Base-by-base conservation (phyloP, 2,329 filamentous ascomycete genomes). In the Plectosphaerella cucumerina region DNA sequence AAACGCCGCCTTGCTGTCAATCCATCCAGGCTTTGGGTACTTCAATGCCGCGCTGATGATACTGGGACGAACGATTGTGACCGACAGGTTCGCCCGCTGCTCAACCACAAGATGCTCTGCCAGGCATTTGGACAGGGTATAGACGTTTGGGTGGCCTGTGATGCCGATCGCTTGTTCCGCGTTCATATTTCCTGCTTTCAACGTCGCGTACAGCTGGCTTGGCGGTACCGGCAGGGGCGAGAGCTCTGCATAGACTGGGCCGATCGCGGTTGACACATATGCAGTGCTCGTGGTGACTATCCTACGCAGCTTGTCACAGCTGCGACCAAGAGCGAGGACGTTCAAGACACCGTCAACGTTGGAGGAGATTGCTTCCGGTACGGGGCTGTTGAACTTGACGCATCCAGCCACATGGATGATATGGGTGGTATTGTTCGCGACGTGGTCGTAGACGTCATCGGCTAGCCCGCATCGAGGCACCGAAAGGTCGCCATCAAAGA, bases 31-130 rank as follows among this genome's bases (percentile, higher is more conserved):
- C 14, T 49, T 51, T 5, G 53, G 55, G 11, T 57, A 47, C 4
- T 26, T 14, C 21, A 46, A 48, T 26, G 53, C 53, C 8, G 50
- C 53, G 3, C 50, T 55, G 12, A 57, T 55, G 15, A 57, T 57
- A 21, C 55, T 57, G 5, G 55, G 55, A 2, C 55, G 55, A 6
- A 57, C 51, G 6, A 55, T 55, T n/a, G 51, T 55, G 14, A 55
- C 9, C 3, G 55, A 50, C 1, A 48, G 50, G 10, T 33, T 21
- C 15, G 42, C 49, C 18, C 49, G 49, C 23, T 50, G 47, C 18
- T 51, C 26, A 12, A 48, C 44, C 12, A 57, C 15, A 10, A 55
- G 49, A 20, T 57, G 53, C 31, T 57, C 55, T 6, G 53, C 50
- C 1, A 57, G 47, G 33, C 53, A 57, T 23, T 57, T 55, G 15